Base-by-base conservation (phyloP, 306 rosid genomes). In the Vigna nakashimae region DNA sequence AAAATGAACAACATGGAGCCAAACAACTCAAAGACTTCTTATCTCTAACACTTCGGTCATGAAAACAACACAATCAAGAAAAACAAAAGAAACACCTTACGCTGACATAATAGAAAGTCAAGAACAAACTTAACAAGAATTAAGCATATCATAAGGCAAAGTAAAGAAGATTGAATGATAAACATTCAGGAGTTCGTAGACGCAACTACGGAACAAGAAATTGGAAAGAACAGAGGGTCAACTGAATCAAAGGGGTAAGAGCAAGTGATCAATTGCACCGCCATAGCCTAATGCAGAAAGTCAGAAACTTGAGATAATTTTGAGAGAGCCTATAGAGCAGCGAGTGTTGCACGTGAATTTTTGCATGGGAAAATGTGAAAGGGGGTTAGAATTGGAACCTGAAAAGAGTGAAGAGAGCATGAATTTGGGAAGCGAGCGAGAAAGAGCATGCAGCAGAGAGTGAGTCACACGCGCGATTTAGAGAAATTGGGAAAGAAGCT, bases 311-410 rank as follows among this genome's bases (percentile, higher is more conserved):
- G 53, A 58, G 66, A 56, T 56, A 48, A 20, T 1, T 74, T 73
- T 74, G 3, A n/a, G 49, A 30, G 20, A 83, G 16, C 20, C 68
- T 60, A 59, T 20, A 10, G 26, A 49, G 11, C 26, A 51, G 48
- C 30, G 51, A 75, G 69, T 55, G 22, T 40, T 55, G 57, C 66
- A 24, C 71, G 66, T 34, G 71, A 69, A 62, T 52, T 69, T 53
- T 56, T 56, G 75, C 50, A 74, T 67, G 53, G 50, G 28, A 26
- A 62, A 20, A 12, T 42, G 32, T 13, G 7, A 43, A 22, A 9
- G 18, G 53, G 73, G 56, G 0, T 70, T 45, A 13, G 50, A 74
- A 78, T 69, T 74, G 45, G 79, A 69, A 85, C 84, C 86, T 85
- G 80, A 4, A 73, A 57, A 66, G 48, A 60, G 46, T 59, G 83